phyloP scores from a whole-genome alignment of 108 stramenopile species.

The Thalassiosira profunda region DNA sequence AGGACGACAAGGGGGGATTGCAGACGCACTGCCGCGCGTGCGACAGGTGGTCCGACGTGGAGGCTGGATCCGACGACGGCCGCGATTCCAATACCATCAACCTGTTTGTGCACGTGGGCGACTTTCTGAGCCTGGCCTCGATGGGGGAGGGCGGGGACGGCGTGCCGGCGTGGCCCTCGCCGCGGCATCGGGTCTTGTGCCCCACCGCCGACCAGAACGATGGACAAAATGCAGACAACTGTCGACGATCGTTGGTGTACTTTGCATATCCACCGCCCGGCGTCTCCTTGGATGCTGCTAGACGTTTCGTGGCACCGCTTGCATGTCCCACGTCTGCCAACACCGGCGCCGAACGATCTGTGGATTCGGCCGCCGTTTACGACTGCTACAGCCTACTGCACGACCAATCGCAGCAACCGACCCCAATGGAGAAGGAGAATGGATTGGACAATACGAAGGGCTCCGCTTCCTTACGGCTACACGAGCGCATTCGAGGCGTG shows the following conservation, averaged over 20 bases:
- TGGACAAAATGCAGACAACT: neutral
- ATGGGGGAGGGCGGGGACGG: neutral
- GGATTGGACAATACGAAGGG: neutral
- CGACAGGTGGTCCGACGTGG: slow-evolving; percentile 69
- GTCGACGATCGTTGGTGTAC: slow-evolving; percentile 66
- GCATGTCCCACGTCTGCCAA: neutral
- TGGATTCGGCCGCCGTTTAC: neutral
- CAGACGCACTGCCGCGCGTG: slow-evolving; percentile 77
- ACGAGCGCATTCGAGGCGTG: slow-evolving; percentile 14
- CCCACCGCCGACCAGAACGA: slow-evolving; percentile 14
- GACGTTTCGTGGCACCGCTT: slow-evolving; percentile 22
- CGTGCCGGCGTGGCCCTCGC: slow-evolving; percentile 32
- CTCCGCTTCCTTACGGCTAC: neutral
- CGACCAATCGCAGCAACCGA: slow-evolving; percentile 46
- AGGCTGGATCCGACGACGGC: slow-evolving; percentile 1
- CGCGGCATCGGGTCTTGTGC: slow-evolving; percentile 47
- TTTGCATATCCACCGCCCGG: slow-evolving; percentile 73
- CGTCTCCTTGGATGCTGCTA: slow-evolving; percentile 43
- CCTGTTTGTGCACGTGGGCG: slow-evolving; percentile 80
- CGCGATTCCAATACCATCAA: neutral
- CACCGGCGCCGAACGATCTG: neutral
- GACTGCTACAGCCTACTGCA: slow-evolving; percentile 57
- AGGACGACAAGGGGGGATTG: slow-evolving; percentile 80
- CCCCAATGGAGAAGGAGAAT: neutral
- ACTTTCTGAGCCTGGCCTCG: slow-evolving; percentile 70